Evolutionary conservation across 179 eudicot species (phyloP), one percentile per base, ranked within the genome.

Genomic region (Patellifolia procumbens): DNA sequence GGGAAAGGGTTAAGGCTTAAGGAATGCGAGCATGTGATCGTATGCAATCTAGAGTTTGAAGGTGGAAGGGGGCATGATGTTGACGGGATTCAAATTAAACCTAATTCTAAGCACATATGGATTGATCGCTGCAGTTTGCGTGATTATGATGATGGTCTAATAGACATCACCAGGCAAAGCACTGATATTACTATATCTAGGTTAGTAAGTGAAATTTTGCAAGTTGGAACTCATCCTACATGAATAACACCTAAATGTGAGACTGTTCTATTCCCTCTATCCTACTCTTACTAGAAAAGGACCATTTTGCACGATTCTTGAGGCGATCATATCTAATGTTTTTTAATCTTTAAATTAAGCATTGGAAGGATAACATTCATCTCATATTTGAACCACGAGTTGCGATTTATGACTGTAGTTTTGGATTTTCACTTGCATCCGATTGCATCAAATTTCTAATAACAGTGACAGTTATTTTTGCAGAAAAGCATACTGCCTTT

Each of bases 41-140:
- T 93, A 53, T 89, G 97, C 87, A 93, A 90, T 83, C 79, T 93
- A 9, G 89, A 86, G 81, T 88, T 93, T 77, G 93, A 93, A 83
- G 91, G 91, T 51, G 98, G 98, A 35, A 85, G 91, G 75, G 98
- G 95, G 19, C 90, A 79, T 63, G 98, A 91, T 85, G 91, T 83
- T 0, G 98, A 93, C 79, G 98, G 86, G 12, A 91, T 93, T 85
- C 98, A 93, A 68, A 91, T 93, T 19, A 93, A 91, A 58, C 98
- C 98, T 29, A 85, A 89, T 45, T 93, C 97, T n/a, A 89, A 76
- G 84, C 91, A 93, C 75, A 93, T 93, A 74, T 93, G 98, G 98
- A 91, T 93, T 13, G 97, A 93, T 66, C 95, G 98, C 49, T 93
- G 97, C 80, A 85, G 87, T 74, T 89, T 93, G 52, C 73, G 81